Percentiles rank a stretch among this genome's conserved stretches.
phyloP scores from a whole-genome alignment of 1,284 basidiomycete species.

The Peniophora sp. region DNA sequence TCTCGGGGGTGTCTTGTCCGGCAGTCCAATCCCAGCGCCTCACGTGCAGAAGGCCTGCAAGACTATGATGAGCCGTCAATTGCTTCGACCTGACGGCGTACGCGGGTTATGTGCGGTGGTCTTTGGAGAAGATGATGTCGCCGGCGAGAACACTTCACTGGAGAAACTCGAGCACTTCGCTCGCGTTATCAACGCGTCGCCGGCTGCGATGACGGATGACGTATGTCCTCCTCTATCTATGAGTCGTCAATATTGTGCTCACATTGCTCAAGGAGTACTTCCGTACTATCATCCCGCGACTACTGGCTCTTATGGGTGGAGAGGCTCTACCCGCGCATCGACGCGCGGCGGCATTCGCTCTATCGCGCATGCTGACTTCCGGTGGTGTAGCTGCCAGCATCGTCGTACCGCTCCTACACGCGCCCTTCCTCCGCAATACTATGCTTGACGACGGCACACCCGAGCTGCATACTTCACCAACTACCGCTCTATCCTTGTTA shows the following conservation, averaged over 20 bases:
- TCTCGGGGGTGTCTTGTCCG: constrained; percentile 49
- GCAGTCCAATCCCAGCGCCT: constrained; percentile 27
- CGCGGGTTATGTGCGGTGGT: constrained; percentile 57
- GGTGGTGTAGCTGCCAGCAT: constrained; percentile 28
- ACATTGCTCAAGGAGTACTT: constrained; percentile 51
- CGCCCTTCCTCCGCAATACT: constrained; percentile 27
- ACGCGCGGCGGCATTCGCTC: constrained; percentile 58
- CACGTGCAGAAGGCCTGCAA: constrained; percentile 53
- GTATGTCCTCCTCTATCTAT: constrained; percentile 33
- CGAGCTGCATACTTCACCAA: constrained; percentile 16
- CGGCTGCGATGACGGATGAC: constrained; percentile 41
- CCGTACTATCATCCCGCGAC: constrained; percentile 39
- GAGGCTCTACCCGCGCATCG: constrained; percentile 35
- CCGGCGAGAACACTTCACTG: constrained; percentile 42
- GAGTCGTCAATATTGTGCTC: not conserved
- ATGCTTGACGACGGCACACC: not conserved
- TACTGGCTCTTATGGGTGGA: constrained; percentile 40
- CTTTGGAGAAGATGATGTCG: constrained; percentile 51
- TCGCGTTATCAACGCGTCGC: constrained; percentile 47
- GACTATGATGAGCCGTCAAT: constrained; percentile 54
- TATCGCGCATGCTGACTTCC: constrained; percentile 54
- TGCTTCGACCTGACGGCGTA: constrained; percentile 61
- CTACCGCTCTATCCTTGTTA: constrained; percentile 37
- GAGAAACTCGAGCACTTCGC: constrained; percentile 65
- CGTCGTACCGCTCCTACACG: constrained; percentile 36